Conservation (phyloP, 2,329 filamentous ascomycete species). For the Colletotrichum tanaceti region DNA sequence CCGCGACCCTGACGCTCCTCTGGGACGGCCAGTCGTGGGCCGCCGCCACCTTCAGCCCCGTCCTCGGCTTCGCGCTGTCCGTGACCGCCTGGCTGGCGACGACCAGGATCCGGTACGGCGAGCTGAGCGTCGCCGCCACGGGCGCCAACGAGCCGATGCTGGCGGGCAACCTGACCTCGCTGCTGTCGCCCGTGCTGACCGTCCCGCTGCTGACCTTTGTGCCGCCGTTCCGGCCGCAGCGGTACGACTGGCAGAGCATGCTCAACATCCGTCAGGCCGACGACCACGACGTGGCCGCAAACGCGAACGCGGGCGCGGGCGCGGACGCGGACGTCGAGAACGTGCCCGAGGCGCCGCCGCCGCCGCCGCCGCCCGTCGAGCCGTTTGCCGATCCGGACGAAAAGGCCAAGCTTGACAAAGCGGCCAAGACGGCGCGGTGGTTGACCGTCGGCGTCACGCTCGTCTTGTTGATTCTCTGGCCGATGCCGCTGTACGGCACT, state of each 20-base stretch:
- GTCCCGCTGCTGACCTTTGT: constrained; percentile 76
- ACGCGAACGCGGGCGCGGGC: too few relatives aligned
- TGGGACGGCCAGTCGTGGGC: constrained; percentile 71
- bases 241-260: constrained; percentile 86
- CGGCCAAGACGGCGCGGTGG: constrained; percentile 57
- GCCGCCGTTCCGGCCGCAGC: constrained; percentile 55
- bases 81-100: constrained; percentile 84
- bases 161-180: constrained; percentile 80
- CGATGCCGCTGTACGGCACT: constrained; percentile 47
- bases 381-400: constrained; percentile 47
- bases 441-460: constrained; percentile 71
- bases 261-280: constrained; percentile 76
- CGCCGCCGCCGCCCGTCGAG: too few relatives aligned
- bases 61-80: constrained; percentile 74
- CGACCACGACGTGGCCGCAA: constrained; percentile 76
- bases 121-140: constrained; percentile 74
- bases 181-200: constrained; percentile 77
- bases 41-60: constrained; percentile 76
- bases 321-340: constrained; percentile 74
- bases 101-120: constrained; percentile 73
- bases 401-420: constrained; percentile 57
- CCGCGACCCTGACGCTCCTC: constrained; percentile 77
- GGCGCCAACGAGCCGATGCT: constrained; percentile 85
- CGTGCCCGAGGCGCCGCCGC: constrained; percentile 65
- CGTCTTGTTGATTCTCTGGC: constrained; percentile 51